Conservation (phyloP, 1,284 basidiomycete species). For the Amylostereum areolatum region DNA sequence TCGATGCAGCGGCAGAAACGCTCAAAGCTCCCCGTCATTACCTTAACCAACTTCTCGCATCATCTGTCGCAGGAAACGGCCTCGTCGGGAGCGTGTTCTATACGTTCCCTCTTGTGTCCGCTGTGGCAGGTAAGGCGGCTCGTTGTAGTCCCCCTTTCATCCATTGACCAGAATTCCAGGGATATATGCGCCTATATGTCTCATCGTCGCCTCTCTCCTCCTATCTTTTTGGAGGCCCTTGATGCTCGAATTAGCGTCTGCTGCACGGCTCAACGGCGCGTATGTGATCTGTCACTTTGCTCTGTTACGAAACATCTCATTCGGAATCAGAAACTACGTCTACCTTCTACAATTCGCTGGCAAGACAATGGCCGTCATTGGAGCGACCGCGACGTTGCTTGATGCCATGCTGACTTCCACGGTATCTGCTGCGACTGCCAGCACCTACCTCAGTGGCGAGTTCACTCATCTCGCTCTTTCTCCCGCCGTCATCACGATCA, state of each 20-base stretch:
- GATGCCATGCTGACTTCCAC: slow-evolving; percentile 63
- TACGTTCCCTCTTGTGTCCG: slow-evolving; percentile 59
- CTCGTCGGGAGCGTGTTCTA: slow-evolving; percentile 69
- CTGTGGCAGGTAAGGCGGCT: slow-evolving; percentile 50
- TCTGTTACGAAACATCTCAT: not conserved
- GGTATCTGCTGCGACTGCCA: slow-evolving; percentile 65
- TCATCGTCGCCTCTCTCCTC: slow-evolving; percentile 53
- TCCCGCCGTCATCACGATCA: slow-evolving; percentile 37
- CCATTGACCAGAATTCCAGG: slow-evolving; percentile 31
- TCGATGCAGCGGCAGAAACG: slow-evolving; percentile 5
- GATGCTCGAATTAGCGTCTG: slow-evolving; percentile 62
- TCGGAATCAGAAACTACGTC: slow-evolving; percentile 24
- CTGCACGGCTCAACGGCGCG: slow-evolving; percentile 62
- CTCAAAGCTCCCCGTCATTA: slow-evolving; percentile 5
- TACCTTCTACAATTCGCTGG: slow-evolving; percentile 48
- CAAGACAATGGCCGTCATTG: slow-evolving; percentile 52
- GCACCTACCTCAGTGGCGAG: slow-evolving; percentile 61
- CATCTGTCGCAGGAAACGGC: slow-evolving; percentile 57
- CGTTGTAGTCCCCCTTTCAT: too few relatives aligned
- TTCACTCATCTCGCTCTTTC: slow-evolving; percentile 46
- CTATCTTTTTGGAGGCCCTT: slow-evolving; percentile 66
- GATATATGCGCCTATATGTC: slow-evolving; percentile 51
- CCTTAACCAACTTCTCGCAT: slow-evolving; percentile 9
- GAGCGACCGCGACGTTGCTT: slow-evolving; percentile 55
- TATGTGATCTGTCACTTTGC: slow-evolving; percentile 60